A percentile compares a stretch with the other conserved stretches of the same genome.
Evolutionary conservation across 225 moss, liverwort and hornwort genomes (phyloP).

Genomic region (Thuidium tamariscinum): DNA sequence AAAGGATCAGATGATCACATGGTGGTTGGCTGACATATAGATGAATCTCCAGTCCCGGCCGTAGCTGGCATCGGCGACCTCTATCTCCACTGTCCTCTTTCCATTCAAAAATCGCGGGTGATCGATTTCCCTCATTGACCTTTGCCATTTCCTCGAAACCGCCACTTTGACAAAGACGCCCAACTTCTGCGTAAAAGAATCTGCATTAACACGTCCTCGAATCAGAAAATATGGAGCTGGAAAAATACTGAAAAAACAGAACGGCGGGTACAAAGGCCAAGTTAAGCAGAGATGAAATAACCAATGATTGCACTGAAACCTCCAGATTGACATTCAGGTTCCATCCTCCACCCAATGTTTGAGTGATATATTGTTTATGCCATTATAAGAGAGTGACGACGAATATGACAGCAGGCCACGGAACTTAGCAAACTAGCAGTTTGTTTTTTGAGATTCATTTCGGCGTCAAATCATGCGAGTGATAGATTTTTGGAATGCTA

Average conservation of each 20-base stretch:
- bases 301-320: neutral
- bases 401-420: neutral
- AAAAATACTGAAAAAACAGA: neutral
- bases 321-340: neutral
- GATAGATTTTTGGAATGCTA: neutral
- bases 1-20: conserved; percentile 20
- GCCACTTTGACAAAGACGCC: conserved; percentile 33
- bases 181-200: conserved; percentile 64
- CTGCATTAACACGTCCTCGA: conserved; percentile 15
- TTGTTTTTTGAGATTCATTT: neutral
- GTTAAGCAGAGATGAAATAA: neutral
- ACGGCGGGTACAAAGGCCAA: neutral
- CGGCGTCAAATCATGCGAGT: neutral
- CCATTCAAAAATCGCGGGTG: conserved; percentile 51
- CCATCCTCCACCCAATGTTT: neutral
- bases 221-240: neutral
- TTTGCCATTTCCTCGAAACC: neutral
- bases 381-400: neutral
- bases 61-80: conserved; percentile 38
- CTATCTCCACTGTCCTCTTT: neutral
- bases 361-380: neutral
- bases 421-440: neutral
- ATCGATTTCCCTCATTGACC: neutral
- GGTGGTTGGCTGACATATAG: conserved; percentile 83
- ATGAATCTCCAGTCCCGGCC: conserved; percentile 54